These are phyloP conservation scores for Periglandula ipomoeae DNA, from an alignment of 2,329 filamentous ascomycete species.

Conservation along the genomic window DNA sequence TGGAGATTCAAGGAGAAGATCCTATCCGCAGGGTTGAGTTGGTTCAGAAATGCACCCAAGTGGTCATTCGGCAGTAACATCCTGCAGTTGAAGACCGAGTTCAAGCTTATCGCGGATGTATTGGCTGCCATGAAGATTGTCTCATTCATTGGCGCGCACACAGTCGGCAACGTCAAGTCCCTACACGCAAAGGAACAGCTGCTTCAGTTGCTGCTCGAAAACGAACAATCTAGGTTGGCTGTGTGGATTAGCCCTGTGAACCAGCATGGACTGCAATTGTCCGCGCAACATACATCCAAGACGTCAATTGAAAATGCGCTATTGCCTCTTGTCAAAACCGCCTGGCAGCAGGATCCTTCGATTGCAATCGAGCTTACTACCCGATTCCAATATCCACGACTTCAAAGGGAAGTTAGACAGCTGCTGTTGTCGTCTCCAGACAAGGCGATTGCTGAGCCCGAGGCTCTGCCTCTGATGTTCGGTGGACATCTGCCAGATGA, in stretches of 20 bases:
- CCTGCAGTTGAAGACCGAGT: conserved; percentile 87
- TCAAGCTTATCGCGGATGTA: conserved; percentile 71
- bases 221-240: conserved; percentile 70
- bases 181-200: conserved; percentile 74
- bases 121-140: conserved; percentile 56
- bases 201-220: conserved; percentile 70
- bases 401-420: conserved; percentile 69
- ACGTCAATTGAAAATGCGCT: conserved; percentile 36
- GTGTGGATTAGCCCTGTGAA: conserved; percentile 86
- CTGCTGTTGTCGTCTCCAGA: conserved; percentile 76
- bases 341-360: conserved; percentile 78
- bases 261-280: conserved; percentile 34
- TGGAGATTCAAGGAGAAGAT: conserved; percentile 86
- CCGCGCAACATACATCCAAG: conserved; percentile 32
- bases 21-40: conserved; percentile 74
- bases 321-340: conserved; percentile 61
- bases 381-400: conserved; percentile 66
- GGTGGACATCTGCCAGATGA: conserved; percentile 68
- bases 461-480: conserved; percentile 74
- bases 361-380: conserved; percentile 78
- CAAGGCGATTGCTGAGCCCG: conserved; percentile 70
- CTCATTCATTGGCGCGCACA: conserved; percentile 45
- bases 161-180: conserved; percentile 49
- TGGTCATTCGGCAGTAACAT: conserved; percentile 97
- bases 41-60: conserved; percentile 75